Evolutionary conservation across 192 early-diverging fungal species (phyloP), one percentile per base, ranked within the genome.

Genomic region (Coemansia sp.): DNA sequence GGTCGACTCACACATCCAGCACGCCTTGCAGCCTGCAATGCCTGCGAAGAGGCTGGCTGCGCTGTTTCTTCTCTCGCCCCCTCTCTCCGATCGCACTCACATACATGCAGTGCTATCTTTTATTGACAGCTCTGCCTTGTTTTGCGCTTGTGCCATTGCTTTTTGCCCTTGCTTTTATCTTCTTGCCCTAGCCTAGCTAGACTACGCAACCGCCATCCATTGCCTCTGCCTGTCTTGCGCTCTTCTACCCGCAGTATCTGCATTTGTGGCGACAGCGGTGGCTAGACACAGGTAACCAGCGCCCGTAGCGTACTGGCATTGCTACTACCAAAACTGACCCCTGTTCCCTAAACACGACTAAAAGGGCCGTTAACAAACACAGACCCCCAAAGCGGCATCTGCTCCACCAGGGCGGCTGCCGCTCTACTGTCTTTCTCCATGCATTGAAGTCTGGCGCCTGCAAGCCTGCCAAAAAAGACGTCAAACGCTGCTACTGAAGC

Each of bases 21-120:
- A 61, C 59, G 47, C 59, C 47, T 61, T 35, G 59, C 59, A 50
- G 47, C 29, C 59, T 35, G 59, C 59, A 24, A 27, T 14, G 59
- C 59, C 47, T 61, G 59, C 32, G 27, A 61, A 24, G 20, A 29
- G 53, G 53, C 53, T 20, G 48, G 48, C 48, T 49, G 48, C 48
- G 48, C 38, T 14, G 9, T 23, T 50, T 18, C 37, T 37, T 61
- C 47, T 35, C 27, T 11, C 24, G 23, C 49, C 18, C 18, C 59
- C 26, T 6, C 43, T 60, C 43, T 47, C 48, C 48, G 59, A 61
- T 61, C 59, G 59, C 27, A 47, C 48, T 24, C 59, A 22, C 58
- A 41, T 43, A 19, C 59, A 61, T 16, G 32, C 49, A 7, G 35
- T 32, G 22, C 60, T 16, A 29, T 19, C 29, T 54, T 32, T 54